Evolutionary conservation across 352 stramenopile species (phyloP).

Genomic region (Phytopythium kandeliae): DNA sequence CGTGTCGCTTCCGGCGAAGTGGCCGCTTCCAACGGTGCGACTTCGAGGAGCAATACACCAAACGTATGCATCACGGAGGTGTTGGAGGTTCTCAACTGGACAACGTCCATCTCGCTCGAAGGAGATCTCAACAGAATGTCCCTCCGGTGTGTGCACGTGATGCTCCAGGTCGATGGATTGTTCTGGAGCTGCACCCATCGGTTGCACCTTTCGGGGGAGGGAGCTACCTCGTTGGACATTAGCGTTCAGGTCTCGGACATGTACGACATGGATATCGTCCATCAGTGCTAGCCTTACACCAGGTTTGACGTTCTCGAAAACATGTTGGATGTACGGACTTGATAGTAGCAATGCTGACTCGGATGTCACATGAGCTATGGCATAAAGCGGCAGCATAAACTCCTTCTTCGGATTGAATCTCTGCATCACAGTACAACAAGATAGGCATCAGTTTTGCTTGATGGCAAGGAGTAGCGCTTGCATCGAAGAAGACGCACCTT

Average conservation of each 20-base stretch:
- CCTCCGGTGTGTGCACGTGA: background rate
- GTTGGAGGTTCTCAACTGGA: constrained; percentile 17
- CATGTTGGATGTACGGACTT: constrained; percentile 20
- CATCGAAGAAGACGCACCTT: constrained; percentile 10
- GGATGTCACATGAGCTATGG: constrained; percentile 23
- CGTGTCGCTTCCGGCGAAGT: background rate
- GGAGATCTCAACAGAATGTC: constrained; percentile 9
- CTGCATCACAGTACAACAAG: constrained; percentile 8
- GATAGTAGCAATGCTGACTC: constrained; percentile 16
- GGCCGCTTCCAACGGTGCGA: background rate
- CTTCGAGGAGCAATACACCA: constrained; percentile 24
- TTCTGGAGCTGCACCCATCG: too few species aligned
- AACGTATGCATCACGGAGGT: constrained; percentile 26
- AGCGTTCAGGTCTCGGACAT: constrained; percentile 11
- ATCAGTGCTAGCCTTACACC: constrained; percentile 21
- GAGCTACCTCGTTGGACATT: too few species aligned
- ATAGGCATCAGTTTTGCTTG: too few species aligned
- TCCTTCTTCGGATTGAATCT: constrained; percentile 40
- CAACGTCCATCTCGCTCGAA: constrained; percentile 40
- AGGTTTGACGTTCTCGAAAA: constrained; percentile 13
- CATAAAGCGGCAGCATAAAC: constrained; percentile 47
- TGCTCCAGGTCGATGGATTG: too few species aligned
- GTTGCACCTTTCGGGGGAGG: too few species aligned
- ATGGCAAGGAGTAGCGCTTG: too few species aligned
- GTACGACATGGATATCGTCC: constrained; percentile 34